These are phyloP conservation scores for Aspergillus tubingensis DNA, from an alignment of 2,329 filamentous ascomycete species.

Conservation along the genomic window DNA sequence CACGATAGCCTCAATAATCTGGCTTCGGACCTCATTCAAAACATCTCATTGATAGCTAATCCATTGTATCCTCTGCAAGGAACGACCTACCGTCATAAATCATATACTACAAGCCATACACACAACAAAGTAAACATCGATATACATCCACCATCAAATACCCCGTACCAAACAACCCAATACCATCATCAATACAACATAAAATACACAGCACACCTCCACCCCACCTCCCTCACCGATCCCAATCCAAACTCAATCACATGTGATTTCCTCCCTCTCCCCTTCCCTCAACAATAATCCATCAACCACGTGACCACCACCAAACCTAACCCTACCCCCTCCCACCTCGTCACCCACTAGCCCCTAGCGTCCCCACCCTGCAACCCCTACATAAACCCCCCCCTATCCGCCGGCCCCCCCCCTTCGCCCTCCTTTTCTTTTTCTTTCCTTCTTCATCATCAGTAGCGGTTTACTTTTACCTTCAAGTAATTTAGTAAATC, in stretches of 20 bases:
- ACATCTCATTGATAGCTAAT: too few relatives aligned
- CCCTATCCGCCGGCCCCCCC: constrained; percentile 1
- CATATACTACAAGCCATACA: too few relatives aligned
- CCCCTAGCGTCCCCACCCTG: constrained; percentile 25
- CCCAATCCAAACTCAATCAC: constrained; percentile 10
- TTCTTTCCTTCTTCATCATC: constrained; percentile 49
- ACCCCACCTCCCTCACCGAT: neutral
- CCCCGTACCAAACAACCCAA: too few relatives aligned
- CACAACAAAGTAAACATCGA: too few relatives aligned
- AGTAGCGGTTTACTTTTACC: constrained; percentile 54
- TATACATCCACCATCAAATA: too few relatives aligned
- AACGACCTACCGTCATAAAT: too few relatives aligned
- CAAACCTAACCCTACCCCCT: constrained; percentile 22
- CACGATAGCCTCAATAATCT: too few relatives aligned
- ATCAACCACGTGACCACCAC: neutral
- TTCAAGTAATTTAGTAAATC: constrained; percentile 43
- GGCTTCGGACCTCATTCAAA: too few relatives aligned
- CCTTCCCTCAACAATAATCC: too few relatives aligned
- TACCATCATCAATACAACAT: neutral
- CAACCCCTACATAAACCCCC: constrained; percentile 33
- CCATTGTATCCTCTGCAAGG: too few relatives aligned
- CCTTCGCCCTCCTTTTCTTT: constrained; percentile 32
- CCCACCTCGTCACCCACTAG: constrained; percentile 13
- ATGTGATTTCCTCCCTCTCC: neutral
- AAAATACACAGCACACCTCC: neutral